phyloP scores from a whole-genome alignment of 179 eudicot species.

The Amaranthus tricolor region DNA sequence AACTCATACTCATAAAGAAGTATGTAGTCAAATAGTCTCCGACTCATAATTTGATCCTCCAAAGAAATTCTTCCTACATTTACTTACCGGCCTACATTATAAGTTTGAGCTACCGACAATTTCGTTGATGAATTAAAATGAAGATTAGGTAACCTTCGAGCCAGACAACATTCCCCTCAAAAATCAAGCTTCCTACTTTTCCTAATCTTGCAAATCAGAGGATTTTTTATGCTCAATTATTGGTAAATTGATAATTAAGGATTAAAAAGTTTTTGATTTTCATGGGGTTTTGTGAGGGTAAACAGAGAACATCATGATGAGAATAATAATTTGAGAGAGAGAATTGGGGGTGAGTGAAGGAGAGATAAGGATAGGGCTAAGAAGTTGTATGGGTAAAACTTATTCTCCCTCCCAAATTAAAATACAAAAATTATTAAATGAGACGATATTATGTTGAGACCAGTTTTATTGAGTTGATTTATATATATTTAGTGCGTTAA shows the following conservation, averaged over 20 bases:
- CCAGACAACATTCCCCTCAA: slow-evolving; percentile 53
- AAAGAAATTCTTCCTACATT: too few relatives aligned
- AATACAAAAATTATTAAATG: too few relatives aligned
- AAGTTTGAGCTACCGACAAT: too few relatives aligned
- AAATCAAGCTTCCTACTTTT: slow-evolving; percentile 24
- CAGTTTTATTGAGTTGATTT: too few relatives aligned
- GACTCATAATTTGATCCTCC: too few relatives aligned
- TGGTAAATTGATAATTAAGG: background rate
- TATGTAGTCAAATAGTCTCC: too few relatives aligned
- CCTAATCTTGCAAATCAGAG: background rate
- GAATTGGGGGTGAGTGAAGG: slow-evolving; percentile 3
- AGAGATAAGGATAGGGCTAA: background rate
- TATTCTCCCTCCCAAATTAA: too few relatives aligned
- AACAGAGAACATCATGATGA: slow-evolving; percentile 38
- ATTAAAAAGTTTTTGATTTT: slow-evolving; percentile 18
- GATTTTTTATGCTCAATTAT: background rate
- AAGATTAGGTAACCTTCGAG: slow-evolving; percentile 25
- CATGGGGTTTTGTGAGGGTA: slow-evolving; percentile 28
- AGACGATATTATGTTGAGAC: too few relatives aligned
- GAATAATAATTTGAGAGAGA: slow-evolving; percentile 36
- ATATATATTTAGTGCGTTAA: too few relatives aligned
- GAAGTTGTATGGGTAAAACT: background rate
- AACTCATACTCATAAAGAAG: too few relatives aligned
- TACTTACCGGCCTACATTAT: too few relatives aligned
- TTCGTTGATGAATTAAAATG: too few relatives aligned